Percentiles rank a stretch among this genome's conserved stretches.
These are phyloP conservation scores for Scheffersomyces parashehatae DNA, from an alignment of 1,139 yeast genomes.

Conservation along the genomic window DNA sequence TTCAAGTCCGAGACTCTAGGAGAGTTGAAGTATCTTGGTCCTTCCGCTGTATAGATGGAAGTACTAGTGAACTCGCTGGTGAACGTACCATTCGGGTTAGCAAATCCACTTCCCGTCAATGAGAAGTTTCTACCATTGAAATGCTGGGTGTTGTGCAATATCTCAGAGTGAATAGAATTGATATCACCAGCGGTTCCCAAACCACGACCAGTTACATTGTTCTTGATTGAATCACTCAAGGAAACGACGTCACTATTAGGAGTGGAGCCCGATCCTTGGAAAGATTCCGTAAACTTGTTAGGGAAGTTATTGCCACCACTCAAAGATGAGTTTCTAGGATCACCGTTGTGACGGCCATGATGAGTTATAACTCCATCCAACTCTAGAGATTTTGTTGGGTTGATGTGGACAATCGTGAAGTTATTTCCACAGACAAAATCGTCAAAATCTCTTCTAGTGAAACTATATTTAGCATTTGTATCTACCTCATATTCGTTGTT, in stretches of 20 bases:
- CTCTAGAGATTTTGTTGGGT: conserved; percentile 30
- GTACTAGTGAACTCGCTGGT: conserved; percentile 18
- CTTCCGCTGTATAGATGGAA: conserved; percentile 18
- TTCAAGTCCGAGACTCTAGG: conserved; percentile 52
- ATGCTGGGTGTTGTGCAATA: conserved; percentile 16
- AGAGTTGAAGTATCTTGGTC: conserved; percentile 14
- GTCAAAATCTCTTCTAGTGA: conserved; percentile 23
- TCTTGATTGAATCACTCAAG: not conserved
- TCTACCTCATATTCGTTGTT: not conserved
- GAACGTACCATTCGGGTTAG: conserved; percentile 1
- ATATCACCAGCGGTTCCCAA: conserved; percentile 46
- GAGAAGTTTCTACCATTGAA: conserved; percentile 7
- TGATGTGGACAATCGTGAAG: conserved; percentile 35
- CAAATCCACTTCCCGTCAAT: conserved; percentile 3
- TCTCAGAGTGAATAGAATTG: conserved; percentile 43
- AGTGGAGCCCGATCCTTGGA: conserved; percentile 1
- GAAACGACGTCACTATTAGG: not conserved
- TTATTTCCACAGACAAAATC: conserved; percentile 35
- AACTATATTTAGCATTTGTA: conserved; percentile 1
- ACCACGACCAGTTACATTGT: conserved; percentile 24
- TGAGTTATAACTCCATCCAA: conserved; percentile 11
- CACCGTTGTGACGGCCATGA: conserved; percentile 1
- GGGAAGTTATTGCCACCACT: not conserved
- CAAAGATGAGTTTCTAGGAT: conserved; percentile 5
- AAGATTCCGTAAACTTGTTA: not conserved